Evolutionary conservation across 768 basidiomycete genomes (phyloP).

Genomic region (Kwoniella sp.): DNA sequence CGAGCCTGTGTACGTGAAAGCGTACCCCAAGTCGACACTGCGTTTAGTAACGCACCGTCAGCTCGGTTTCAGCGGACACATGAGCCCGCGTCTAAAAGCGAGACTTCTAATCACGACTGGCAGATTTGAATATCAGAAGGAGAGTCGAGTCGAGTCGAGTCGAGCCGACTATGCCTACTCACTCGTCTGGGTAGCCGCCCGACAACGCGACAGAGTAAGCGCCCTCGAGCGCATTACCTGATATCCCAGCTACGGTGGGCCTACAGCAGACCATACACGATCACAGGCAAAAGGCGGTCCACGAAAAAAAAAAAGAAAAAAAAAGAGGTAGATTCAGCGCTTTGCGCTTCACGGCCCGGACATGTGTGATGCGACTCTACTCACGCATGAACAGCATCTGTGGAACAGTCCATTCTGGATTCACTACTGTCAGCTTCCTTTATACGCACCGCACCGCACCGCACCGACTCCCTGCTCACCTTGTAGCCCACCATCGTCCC

Average conservation of each 20-base stretch:
- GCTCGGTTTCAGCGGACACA: no score
- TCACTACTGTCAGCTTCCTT: constrained; percentile 8
- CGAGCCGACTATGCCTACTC: no score
- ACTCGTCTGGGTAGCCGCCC: constrained; percentile 62
- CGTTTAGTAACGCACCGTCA: no score
- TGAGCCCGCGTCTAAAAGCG: no score
- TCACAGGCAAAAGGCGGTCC: no score
- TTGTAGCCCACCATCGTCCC: constrained; percentile 79
- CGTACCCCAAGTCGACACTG: constrained; percentile 45
- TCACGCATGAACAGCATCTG: constrained; percentile 84
- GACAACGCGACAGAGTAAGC: constrained; percentile 84
- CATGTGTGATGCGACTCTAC: constrained; percentile 50
- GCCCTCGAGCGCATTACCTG: constrained; percentile 65
- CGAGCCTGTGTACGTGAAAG: constrained; percentile 55
- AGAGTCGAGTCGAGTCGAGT: not conserved
- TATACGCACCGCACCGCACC: no score
- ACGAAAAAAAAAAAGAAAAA: no score
- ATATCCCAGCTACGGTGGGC: constrained; percentile 82
- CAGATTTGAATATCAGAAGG: no score
- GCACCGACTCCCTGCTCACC: no score
- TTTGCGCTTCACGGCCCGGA: constrained; percentile 4
- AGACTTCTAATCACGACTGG: not conserved
- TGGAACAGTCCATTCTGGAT: constrained; percentile 64
- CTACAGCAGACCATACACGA: no score
- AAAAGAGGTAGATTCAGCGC: no score